Evolutionary conservation across 495 filamentous ascomycete genomes (phyloP).

Genomic region (Talaromyces ruber): DNA sequence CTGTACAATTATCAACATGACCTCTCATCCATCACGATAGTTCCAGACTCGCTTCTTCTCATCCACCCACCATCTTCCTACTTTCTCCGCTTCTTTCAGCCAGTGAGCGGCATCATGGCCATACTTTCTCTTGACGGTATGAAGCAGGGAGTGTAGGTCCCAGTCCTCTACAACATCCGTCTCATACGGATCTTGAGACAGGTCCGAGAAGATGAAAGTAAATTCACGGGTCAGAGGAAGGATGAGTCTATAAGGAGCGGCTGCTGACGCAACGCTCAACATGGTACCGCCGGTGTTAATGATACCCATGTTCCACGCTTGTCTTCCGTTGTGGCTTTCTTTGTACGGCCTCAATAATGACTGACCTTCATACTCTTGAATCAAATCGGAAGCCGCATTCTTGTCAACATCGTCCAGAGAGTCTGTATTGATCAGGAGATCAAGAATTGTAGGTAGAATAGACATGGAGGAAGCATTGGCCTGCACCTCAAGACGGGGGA

Average conservation of each 20-base stretch:
- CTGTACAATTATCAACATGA: neutral
- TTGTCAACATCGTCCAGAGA: slow-evolving; percentile 25
- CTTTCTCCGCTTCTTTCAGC: slow-evolving; percentile 25
- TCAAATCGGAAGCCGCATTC: slow-evolving; percentile 23
- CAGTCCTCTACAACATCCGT: slow-evolving; percentile 21
- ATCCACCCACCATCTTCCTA: slow-evolving; percentile 30
- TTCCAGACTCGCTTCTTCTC: slow-evolving; percentile 25
- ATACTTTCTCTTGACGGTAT: slow-evolving; percentile 17
- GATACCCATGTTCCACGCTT: slow-evolving; percentile 36
- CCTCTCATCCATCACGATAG: slow-evolving; percentile 12
- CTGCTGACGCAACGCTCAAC: slow-evolving; percentile 30
- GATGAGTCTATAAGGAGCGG: slow-evolving; percentile 28
- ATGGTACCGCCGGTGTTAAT: slow-evolving; percentile 37
- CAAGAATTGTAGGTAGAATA: slow-evolving; percentile 21
- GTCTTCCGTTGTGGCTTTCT: slow-evolving; percentile 21
- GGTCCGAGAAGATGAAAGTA: slow-evolving; percentile 29
- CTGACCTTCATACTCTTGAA: slow-evolving; percentile 38
- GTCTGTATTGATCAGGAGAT: slow-evolving; percentile 20
- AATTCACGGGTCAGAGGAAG: slow-evolving; percentile 30
- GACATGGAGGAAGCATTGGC: slow-evolving; percentile 20
- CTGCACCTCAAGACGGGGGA: slow-evolving; percentile 17
- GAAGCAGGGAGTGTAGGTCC: slow-evolving; percentile 19
- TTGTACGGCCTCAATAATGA: slow-evolving; percentile 34
- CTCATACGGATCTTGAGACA: slow-evolving; percentile 27
- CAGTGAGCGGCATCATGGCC: slow-evolving; percentile 29